Evolutionary conservation across 1,284 basidiomycete species (phyloP), one percentile per base, ranked within the genome.

Genomic region (Ceratobasidium theobromae): DNA sequence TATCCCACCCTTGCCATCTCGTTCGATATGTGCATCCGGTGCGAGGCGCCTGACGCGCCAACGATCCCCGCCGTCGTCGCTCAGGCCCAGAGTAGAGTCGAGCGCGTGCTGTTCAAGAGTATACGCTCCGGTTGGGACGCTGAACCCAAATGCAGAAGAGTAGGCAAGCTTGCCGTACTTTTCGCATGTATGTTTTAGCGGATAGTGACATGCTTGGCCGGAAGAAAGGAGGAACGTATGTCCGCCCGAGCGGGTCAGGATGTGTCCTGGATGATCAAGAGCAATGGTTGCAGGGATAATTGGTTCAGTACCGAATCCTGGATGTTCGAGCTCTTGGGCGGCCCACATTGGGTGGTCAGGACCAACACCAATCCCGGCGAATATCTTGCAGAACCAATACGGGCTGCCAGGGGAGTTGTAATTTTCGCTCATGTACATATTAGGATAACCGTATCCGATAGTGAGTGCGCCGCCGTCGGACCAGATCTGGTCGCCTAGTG

Each of bases 351-450:
- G 86, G 72, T 90, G 87, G 0, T 79, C 77, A 16, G 82, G 78
- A 0, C 86, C 81, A 1, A 89, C 79, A 1, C 86, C 79, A n/a
- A 91, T 82, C 3, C 85, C 77, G 43, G 87, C 79, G 75, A 91
- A 91, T 0, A 87, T 85, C 72, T 91, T 89, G 79, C 86, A 90
- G 72, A 85, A 87, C 89, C 89, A 91, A 75, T 91, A 92, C 0
- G 87, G 86, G n/a, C 87, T 89, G 57, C 87, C 87, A 1, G 88
- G 86, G 0, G 87, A 88, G 73, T 89, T 90, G 77, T 91, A 90
- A 76, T 88, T 89, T 74, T 90, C 77, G 25, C 67, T 71, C 54
- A 67, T 66, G 60, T 69, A 69, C 69, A 67, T 69, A 72, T 89
- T 89, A 23, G 87, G 87, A 72, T 88, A 90, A 65, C 79, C 77